A percentile compares a stretch with the other conserved stretches of the same genome.
Conservation (phyloP, 1,284 basidiomycete genomes). For the Trametes pubescens region DNA sequence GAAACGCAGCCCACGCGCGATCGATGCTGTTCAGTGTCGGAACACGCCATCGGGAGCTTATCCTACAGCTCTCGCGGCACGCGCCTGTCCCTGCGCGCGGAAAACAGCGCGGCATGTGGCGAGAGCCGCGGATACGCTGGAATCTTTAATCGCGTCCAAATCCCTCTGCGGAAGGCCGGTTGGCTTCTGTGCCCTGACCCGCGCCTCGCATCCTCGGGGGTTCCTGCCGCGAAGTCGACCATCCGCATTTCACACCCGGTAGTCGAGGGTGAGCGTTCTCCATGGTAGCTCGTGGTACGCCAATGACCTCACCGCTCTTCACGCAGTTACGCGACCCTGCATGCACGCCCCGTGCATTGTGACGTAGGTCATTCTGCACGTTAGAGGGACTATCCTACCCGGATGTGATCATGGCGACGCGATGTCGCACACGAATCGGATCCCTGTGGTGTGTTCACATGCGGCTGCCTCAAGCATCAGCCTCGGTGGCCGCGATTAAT, state of each 20-base stretch:
- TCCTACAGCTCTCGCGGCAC: conserved; percentile 10
- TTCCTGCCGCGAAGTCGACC: neutral
- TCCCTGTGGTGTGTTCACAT: neutral
- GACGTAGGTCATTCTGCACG: neutral
- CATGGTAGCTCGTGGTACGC: neutral
- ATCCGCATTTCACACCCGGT: neutral
- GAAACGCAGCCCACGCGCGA: neutral
- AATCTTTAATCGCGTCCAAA: neutral
- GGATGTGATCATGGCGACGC: neutral
- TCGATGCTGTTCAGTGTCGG: conserved; percentile 1
- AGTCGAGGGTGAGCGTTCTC: neutral
- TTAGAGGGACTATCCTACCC: neutral
- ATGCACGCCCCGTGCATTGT: neutral
- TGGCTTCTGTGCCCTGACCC: conserved; percentile 18
- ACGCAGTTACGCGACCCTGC: neutral
- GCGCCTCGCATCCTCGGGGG: conserved; percentile 1
- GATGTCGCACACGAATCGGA: neutral
- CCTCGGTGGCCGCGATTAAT: neutral
- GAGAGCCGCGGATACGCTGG: neutral
- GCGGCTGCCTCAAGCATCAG: neutral
- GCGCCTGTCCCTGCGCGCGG: neutral
- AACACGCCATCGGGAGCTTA: conserved; percentile 13
- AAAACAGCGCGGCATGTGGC: neutral
- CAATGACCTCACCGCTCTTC: neutral
- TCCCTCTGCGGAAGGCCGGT: neutral